Base-by-base conservation (phyloP, 208 protist species). In the Novymonas esmeraldas region DNA sequence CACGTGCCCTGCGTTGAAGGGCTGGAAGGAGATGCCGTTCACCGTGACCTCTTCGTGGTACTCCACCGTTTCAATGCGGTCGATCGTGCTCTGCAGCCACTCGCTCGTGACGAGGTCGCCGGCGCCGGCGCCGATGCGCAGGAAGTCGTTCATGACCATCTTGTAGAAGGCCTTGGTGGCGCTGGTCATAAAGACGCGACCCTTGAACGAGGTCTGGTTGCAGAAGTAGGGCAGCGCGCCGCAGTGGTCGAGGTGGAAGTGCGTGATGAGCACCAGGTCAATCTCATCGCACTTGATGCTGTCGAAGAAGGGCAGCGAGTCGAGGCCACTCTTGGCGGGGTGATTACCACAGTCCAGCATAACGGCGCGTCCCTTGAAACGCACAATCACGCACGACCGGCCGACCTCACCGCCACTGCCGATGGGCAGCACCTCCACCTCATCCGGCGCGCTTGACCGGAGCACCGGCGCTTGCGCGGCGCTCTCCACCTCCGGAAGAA, bases 341-440 rank as follows among this genome's bases (percentile, higher is more conserved):
- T 99, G 98, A 52, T 99, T 97, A 46, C 98, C 98, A 84, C 98
- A 99, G 82, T 99, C 98, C 44, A 99, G 91, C 97, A 99, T 98
- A 39, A 99, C 93, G 11, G 80, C 90, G 34, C 97, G 97, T 22
- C 97, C 98, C 68, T 98, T 98, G 81, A 97, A 99, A 54, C 87
- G 84, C 14, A 99, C 61, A 20, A 99, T 62, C 11, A 99, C 89
- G 79, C 98, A 99, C 34, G 95, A 98, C 34, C 98, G 89, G 42
- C 98, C 98, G 34, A 99, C 98, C 79, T 99, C 98, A 46, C 90
- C 89, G 13, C 98, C 98, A 29, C 95, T 95, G 45, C 98, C 98
- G 34, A 99, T 84, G 3, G 98, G 98, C 42, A 94, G 87, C 41
- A 99, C 92, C 52, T 98, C 92, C 38, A 99, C 89, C 57, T 95